Percentiles rank a stretch among this genome's conserved stretches.
Conservation (phyloP, 2,329 filamentous ascomycete species). For the Zarea fungicola region DNA sequence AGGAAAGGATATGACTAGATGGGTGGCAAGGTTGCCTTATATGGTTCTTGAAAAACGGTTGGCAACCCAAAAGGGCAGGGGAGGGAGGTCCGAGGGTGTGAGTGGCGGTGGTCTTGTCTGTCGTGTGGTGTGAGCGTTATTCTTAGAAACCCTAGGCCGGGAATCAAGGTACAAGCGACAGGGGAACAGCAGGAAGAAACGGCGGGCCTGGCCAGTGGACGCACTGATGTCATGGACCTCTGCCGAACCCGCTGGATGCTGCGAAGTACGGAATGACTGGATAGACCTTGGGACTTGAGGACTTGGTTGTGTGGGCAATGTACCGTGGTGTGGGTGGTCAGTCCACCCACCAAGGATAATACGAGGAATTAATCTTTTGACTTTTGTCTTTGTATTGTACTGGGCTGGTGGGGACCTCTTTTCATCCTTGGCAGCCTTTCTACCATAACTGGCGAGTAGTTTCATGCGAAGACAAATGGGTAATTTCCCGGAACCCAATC, state of each 20-base stretch:
- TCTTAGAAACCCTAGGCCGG: conserved; percentile 11
- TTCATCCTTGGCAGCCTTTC: neutral
- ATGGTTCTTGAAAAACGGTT: neutral
- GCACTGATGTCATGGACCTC: too few species aligned
- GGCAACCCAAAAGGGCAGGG: too few species aligned
- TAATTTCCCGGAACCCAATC: conserved; percentile 4
- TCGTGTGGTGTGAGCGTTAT: too few species aligned
- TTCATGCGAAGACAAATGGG: neutral
- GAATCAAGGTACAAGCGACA: neutral
- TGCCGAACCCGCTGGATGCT: too few species aligned
- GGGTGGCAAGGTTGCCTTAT: conserved; percentile 9
- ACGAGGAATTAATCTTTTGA: conserved; percentile 5
- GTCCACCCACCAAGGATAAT: conserved; percentile 1
- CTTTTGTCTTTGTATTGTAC: neutral
- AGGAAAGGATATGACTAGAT: neutral
- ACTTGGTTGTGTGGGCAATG: neutral
- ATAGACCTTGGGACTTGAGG: too few species aligned
- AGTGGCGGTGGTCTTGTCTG: too few species aligned
- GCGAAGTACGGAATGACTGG: conserved; percentile 3
- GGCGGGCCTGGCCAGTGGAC: too few species aligned
- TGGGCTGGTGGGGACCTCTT: too few species aligned
- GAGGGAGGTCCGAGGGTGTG: too few species aligned
- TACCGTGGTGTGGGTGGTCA: neutral
- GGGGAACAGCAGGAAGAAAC: neutral
- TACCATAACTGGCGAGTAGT: neutral